These are phyloP conservation scores for Pleurotus platypus DNA, from an alignment of 768 basidiomycete genomes.

Conservation along the genomic window DNA sequence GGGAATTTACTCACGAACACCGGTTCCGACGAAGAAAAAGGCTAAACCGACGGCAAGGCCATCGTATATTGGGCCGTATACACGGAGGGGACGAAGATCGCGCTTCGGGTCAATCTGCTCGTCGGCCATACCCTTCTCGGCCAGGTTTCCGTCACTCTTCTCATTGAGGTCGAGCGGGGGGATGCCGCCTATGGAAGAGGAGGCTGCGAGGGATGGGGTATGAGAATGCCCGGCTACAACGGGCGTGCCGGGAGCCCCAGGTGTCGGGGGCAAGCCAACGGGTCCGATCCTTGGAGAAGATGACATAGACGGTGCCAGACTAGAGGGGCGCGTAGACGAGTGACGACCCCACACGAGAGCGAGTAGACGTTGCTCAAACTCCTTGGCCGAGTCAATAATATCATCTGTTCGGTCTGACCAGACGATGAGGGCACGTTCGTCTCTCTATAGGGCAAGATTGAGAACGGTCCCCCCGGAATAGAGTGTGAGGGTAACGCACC, in stretches of 20 bases:
- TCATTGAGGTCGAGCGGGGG: slow-evolving; percentile 27
- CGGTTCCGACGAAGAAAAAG: neutral
- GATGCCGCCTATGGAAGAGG: neutral
- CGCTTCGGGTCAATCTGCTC: slow-evolving; percentile 16
- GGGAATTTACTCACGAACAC: slow-evolving; percentile 14
- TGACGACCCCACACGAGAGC: slow-evolving; percentile 73
- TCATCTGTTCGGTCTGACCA: slow-evolving; percentile 72
- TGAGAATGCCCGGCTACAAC: slow-evolving; percentile 11
- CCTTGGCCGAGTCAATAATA: slow-evolving; percentile 67
- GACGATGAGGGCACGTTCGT: slow-evolving; percentile 75
- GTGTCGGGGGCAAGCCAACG: slow-evolving; percentile 53
- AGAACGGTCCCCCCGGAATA: neutral
- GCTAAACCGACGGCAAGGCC: neutral
- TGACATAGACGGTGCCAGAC: slow-evolving; percentile 16
- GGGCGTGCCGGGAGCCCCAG: slow-evolving; percentile 28
- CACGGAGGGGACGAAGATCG: slow-evolving; percentile 10
- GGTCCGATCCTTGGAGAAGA: slow-evolving; percentile 42
- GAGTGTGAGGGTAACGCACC: slow-evolving; percentile 23
- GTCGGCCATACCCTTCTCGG: slow-evolving; percentile 17
- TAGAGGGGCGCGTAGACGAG: slow-evolving; percentile 11
- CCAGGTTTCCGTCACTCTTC: slow-evolving; percentile 17
- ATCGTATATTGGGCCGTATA: slow-evolving; percentile 10
- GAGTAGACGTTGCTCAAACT: slow-evolving; percentile 78
- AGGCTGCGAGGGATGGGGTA: slow-evolving; percentile 17
- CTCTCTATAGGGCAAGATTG: slow-evolving; percentile 34